Base-by-base conservation (phyloP, 306 rosid species). In the Rosa lucieae region DNA sequence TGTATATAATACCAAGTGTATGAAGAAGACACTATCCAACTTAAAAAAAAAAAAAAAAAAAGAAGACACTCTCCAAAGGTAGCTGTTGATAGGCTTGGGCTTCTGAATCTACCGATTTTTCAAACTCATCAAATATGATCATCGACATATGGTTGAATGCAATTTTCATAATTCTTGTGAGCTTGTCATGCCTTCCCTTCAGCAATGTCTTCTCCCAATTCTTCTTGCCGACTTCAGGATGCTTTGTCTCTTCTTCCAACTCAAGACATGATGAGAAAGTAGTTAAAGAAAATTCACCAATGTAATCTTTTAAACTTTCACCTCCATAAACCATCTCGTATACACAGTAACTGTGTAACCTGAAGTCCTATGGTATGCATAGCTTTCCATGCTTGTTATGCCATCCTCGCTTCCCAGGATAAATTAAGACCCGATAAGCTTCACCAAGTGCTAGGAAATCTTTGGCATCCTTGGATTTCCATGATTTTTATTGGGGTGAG, bases 21-120 rank as follows among this genome's bases (percentile, higher is more conserved):
- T 92, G 92, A 72, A 94, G 89, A 97, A 92, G 92, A 79, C 93
- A 93, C 87, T 92, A 94, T 66, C 96, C 97, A 84, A 92, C 97
- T 92, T 89, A 32, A 32, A 32, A 32, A 32, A 32, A 32, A 1
- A 32, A 1, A 32, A 1, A 32, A 32, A 15, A 48, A 13, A 11
- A 13, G 35, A 20, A 70, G 35, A 32, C 35, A 32, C 35, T 32
- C 35, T 32, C 35, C 35, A 49, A 81, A 78, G 15, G 72, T 93
- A 55, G 90, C 97, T 55, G 61, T 29, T 74, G 98, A 94, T 79
- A 94, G 98, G 52, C 62, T 87, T 0, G 77, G 9, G 97, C 97
- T 85, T 94, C 97, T 78, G 84, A 83, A 76, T 79, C 84, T 73
- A 94, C 93, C 92, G 87, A 85, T 26, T 67, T 47, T 67, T 81